These are phyloP conservation scores for Aspergillus niger DNA, from an alignment of 2,329 filamentous ascomycete species.

Conservation along the genomic window DNA sequence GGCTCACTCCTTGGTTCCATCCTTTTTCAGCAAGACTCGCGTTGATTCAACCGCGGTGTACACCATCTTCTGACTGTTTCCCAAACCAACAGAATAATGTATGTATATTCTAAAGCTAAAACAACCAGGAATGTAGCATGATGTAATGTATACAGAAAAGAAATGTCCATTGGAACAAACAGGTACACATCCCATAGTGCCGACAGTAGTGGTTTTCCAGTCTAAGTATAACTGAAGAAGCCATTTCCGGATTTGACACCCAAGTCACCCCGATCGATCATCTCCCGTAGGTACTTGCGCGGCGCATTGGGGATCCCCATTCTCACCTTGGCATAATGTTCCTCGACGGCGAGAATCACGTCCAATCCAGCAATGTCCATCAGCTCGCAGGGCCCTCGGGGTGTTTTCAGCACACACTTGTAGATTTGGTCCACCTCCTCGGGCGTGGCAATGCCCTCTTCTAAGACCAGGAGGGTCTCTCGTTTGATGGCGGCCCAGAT, in stretches of 20 bases:
- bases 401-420: constrained; percentile 39
- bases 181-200: background rate
- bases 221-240: constrained; percentile 8
- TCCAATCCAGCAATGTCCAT: constrained; percentile 48
- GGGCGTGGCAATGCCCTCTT: constrained; percentile 39
- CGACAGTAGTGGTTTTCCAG: background rate
- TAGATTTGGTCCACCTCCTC: constrained; percentile 43
- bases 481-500: constrained; percentile 48
- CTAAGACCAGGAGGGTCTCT: constrained; percentile 39
- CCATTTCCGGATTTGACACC: constrained; percentile 9
- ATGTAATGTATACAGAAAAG: constrained; percentile 36
- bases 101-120: too few species aligned
- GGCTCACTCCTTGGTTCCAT: too few species aligned
- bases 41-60: too few species aligned
- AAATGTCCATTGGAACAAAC: background rate
- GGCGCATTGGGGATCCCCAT: constrained; percentile 6
- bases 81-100: too few species aligned
- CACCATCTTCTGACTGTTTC: too few species aligned
- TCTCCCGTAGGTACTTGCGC: constrained; percentile 2
- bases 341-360: constrained; percentile 44
- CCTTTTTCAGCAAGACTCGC: too few species aligned
- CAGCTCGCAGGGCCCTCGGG: constrained; percentile 41
- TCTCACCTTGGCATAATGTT: constrained; percentile 34
- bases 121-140: constrained; percentile 32
- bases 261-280: constrained; percentile 3